Conservation (phyloP, 2,329 filamentous ascomycete species). For the Ophiosphaerella narmari region DNA sequence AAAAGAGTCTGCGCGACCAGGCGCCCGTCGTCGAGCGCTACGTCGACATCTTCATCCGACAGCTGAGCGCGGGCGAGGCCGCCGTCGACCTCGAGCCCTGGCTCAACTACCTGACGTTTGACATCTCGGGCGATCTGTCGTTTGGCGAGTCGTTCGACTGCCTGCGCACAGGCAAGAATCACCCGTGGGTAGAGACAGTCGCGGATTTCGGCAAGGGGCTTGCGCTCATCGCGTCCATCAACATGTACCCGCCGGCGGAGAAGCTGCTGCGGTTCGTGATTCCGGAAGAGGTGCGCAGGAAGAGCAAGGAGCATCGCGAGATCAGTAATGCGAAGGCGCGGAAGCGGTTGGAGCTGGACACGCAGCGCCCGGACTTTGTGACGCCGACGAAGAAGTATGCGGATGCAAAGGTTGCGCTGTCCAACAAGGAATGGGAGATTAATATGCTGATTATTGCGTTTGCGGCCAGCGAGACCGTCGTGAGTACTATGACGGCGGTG, state of each 20-base stretch:
- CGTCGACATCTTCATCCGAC: constrained; percentile 24
- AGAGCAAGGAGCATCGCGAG: constrained; percentile 24
- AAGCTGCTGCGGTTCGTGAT: constrained; percentile 29
- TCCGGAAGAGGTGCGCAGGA: constrained; percentile 27
- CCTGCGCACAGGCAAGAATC: constrained; percentile 40
- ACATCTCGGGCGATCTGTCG: constrained; percentile 52
- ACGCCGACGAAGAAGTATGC: constrained; percentile 29
- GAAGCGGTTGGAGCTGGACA: constrained; percentile 24
- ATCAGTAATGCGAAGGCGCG: constrained; percentile 30
- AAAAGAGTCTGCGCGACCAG: constrained; percentile 31
- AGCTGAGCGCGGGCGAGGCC: constrained; percentile 9
- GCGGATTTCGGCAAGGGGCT: constrained; percentile 35
- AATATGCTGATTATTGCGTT: constrained; percentile 47
- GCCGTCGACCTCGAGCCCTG: constrained; percentile 21
- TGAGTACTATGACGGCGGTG: constrained; percentile 44
- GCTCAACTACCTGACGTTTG: constrained; percentile 29
- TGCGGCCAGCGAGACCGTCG: constrained; percentile 52
- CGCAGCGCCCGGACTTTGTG: constrained; percentile 34
- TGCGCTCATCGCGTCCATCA: constrained; percentile 33
- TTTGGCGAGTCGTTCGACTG: constrained; percentile 57
- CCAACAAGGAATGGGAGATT: constrained; percentile 43
- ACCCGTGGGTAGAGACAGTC: constrained; percentile 46
- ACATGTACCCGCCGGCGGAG: constrained; percentile 30
- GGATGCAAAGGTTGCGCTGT: constrained; percentile 22
- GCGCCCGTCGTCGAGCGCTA: constrained; percentile 31